These are phyloP conservation scores for Cercospora sp. DNA, from an alignment of 2,329 filamentous ascomycete genomes.

Conservation along the genomic window DNA sequence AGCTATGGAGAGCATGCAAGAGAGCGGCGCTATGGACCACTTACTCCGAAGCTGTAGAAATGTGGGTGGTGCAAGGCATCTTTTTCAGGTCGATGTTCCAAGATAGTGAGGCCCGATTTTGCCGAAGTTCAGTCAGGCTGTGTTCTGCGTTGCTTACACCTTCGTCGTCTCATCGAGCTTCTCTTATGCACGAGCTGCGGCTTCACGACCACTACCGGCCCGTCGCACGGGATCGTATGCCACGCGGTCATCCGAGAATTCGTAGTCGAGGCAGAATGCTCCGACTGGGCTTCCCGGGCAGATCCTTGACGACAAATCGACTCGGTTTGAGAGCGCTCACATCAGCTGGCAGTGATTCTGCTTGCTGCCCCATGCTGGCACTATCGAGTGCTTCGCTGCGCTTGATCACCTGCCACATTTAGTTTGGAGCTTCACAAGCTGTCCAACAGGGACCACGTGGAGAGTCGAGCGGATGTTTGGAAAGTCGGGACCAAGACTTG, in stretches of 20 bases:
- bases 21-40: not conserved
- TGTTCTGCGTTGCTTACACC: not conserved
- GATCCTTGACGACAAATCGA: not conserved
- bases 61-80: not conserved
- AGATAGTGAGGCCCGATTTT: not conserved
- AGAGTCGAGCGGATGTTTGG: not conserved
- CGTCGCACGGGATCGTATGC: not conserved
- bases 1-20: not conserved
- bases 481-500: not conserved
- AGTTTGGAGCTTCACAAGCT: not conserved
- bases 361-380: not conserved
- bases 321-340: not conserved
- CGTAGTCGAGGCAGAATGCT: not conserved
- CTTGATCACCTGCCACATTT: not conserved
- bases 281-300: not conserved
- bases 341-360: not conserved
- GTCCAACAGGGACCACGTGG: not conserved
- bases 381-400: not conserved
- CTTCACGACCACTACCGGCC: not conserved
- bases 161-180: not conserved
- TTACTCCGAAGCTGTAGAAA: constrained; percentile 1
- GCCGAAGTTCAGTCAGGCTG: not conserved
- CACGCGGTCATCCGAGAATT: not conserved
- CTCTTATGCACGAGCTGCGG: not conserved
- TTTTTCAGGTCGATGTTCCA: not conserved